Evolutionary conservation across 306 rosid genomes (phyloP).

Genomic region (Nissolia schottii): DNA sequence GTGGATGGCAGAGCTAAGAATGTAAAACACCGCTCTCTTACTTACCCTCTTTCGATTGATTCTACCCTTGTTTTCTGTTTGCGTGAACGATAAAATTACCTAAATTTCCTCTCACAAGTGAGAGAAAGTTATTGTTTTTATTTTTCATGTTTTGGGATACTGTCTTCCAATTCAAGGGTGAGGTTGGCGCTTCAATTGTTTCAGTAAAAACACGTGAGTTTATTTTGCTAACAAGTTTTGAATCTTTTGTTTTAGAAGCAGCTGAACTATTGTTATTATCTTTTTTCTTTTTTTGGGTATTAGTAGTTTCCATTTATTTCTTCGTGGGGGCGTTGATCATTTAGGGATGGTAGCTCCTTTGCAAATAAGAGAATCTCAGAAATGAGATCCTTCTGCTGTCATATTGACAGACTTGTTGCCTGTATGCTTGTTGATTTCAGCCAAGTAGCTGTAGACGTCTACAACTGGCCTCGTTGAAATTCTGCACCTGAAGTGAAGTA

Average conservation of each 20-base stretch:
- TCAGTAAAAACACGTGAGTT: background rate
- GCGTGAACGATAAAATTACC: background rate
- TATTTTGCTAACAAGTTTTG: background rate
- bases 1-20: constrained; percentile 68
- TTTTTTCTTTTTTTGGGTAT: background rate
- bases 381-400: background rate
- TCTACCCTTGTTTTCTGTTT: background rate
- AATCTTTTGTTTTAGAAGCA: background rate
- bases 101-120: background rate
- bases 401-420: background rate
- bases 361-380: background rate
- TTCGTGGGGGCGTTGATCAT: background rate
- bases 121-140: no score
- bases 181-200: constrained; percentile 14
- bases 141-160: background rate
- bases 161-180: background rate
- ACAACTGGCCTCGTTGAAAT: background rate
- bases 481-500: background rate
- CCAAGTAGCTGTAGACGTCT: background rate
- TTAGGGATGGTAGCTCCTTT: background rate
- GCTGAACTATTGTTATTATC: no score
- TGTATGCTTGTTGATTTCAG: constrained; percentile 4
- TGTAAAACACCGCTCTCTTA: constrained; percentile 43
- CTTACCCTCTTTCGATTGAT: background rate
- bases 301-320: background rate